These are phyloP conservation scores for Neocatenulostroma microsporum DNA, from an alignment of 2,329 filamentous ascomycete species.

Conservation along the genomic window DNA sequence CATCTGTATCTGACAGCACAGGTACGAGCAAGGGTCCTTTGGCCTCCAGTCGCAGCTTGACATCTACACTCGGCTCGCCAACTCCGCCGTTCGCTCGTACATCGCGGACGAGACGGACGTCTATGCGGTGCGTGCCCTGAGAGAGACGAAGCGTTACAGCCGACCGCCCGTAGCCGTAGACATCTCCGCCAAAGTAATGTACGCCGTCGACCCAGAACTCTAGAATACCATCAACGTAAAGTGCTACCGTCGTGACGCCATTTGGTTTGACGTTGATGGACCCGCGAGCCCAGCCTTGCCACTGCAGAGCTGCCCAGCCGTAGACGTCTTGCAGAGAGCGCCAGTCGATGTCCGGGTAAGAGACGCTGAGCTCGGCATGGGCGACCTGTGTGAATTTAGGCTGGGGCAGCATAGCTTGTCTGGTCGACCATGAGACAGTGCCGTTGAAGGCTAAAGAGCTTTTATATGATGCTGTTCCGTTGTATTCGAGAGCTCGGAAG, in stretches of 20 bases:
- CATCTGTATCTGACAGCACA: slow-evolving; percentile 13
- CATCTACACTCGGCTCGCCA: slow-evolving; percentile 39
- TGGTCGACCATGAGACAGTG: slow-evolving; percentile 41
- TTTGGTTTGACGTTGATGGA: slow-evolving; percentile 32
- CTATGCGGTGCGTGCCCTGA: slow-evolving; percentile 45
- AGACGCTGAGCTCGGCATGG: slow-evolving; percentile 33
- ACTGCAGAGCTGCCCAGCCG: slow-evolving; percentile 53
- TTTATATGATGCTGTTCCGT: slow-evolving; percentile 36
- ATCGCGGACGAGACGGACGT: slow-evolving; percentile 49
- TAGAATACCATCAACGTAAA: slow-evolving; percentile 43
- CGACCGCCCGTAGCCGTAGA: slow-evolving; percentile 45
- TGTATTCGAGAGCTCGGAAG: slow-evolving; percentile 41
- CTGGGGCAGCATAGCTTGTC: slow-evolving; percentile 28
- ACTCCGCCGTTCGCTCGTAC: slow-evolving; percentile 50
- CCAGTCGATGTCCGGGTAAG: slow-evolving; percentile 49
- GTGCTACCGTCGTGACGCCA: slow-evolving; percentile 30
- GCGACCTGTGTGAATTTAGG: slow-evolving; percentile 26
- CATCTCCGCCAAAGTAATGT: slow-evolving; percentile 51
- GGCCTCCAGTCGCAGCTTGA: slow-evolving; percentile 30
- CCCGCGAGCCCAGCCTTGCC: slow-evolving; percentile 51
- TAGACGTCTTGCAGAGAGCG: slow-evolving; percentile 46
- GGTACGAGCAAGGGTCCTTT: slow-evolving; percentile 18
- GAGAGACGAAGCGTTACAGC: slow-evolving; percentile 44
- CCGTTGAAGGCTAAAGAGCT: slow-evolving; percentile 48
- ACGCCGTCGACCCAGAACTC: slow-evolving; percentile 47